A percentile compares a stretch with the other conserved stretches of the same genome.
phyloP scores from a whole-genome alignment of 305 asterid genomes.

The Ajuga reptans region DNA sequence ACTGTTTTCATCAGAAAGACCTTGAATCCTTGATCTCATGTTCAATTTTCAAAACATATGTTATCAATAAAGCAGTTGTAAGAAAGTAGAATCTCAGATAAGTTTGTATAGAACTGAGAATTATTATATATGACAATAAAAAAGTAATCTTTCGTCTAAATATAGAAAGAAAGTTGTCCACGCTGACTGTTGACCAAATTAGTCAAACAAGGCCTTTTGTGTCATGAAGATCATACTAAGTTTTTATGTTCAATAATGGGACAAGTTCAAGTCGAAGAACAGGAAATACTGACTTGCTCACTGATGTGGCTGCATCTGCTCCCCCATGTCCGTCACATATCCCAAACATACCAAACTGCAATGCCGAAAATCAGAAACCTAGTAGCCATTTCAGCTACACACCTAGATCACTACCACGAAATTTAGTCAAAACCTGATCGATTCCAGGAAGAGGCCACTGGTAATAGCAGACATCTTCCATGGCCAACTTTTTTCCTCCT shows the following conservation, averaged over 20 bases:
- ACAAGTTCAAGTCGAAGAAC: background rate
- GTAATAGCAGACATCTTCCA: constrained; percentile 95
- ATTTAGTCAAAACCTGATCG: constrained; percentile 58
- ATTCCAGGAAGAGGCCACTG: constrained; percentile 90
- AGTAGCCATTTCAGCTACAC: constrained; percentile 17
- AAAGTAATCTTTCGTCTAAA: background rate
- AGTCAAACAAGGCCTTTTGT: constrained; percentile 1
- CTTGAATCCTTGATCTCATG: constrained; percentile 1
- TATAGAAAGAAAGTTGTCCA: background rate
- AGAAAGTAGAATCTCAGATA: background rate
- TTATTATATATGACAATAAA: background rate
- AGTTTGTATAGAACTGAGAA: background rate
- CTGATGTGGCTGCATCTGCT: constrained; percentile 83
- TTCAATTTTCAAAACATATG: constrained; percentile 3
- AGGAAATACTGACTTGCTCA: constrained; percentile 68
- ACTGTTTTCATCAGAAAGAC: background rate
- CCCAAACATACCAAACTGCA: constrained; percentile 89
- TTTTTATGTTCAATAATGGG: background rate
- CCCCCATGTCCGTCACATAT: constrained; percentile 99
- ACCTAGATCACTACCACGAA: constrained; percentile 17
- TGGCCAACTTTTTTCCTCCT: constrained; percentile 87
- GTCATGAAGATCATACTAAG: background rate
- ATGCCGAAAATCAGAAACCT: constrained; percentile 21
- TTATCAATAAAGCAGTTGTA: background rate
- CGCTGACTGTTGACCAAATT: background rate